Base-by-base conservation (phyloP, 768 basidiomycete species). In the Hypholoma sublateritium region DNA sequence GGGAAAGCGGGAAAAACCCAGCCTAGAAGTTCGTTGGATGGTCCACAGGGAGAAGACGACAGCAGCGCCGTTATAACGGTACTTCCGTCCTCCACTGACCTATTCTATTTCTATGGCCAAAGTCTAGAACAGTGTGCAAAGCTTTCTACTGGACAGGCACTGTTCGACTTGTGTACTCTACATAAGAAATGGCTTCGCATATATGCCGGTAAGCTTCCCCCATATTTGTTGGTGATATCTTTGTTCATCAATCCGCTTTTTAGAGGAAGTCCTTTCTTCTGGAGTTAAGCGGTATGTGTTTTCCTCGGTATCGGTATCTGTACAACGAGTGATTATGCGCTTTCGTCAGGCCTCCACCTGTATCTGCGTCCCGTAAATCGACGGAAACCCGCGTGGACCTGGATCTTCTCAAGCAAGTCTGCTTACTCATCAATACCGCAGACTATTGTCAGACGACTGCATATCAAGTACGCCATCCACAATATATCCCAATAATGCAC, bases 31-130 rank as follows among this genome's bases (percentile, higher is more conserved):
- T 67, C 70, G 5, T 65, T 81, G 16, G 70, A 74, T 19, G 72
- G 58, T 32, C n/a, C 48, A 35, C 51, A 56, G 8, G 55, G 19
- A 0, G 50, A 73, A 12, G 70, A 70, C 22, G 72, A 77, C 25
- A 77, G 75, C 12, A 79, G 78, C 2, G 72, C 83, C 0, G 72
- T 83, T 1, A 78, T 81, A n/a, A 74, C 82, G 2, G 92, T 98
- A 1, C 80, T 98, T 7, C 91, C 93, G 0, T 95, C 93, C 0
- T 98, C 95, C 0, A 98, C 95, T 0, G 95, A 98, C 63, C 74
- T 99, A 16, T 99, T 98, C 77, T 97, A 95, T 70, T 94, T 97
- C 73, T 98, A 98, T 68, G 93, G 87, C 0, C 95, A 98, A 69
- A 95, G 88, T 54, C 74, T 99, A 35, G 97, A 98, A 51, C 92